Conservation (phyloP, 208 protist species). For the Angomonas ambiguus region DNA sequence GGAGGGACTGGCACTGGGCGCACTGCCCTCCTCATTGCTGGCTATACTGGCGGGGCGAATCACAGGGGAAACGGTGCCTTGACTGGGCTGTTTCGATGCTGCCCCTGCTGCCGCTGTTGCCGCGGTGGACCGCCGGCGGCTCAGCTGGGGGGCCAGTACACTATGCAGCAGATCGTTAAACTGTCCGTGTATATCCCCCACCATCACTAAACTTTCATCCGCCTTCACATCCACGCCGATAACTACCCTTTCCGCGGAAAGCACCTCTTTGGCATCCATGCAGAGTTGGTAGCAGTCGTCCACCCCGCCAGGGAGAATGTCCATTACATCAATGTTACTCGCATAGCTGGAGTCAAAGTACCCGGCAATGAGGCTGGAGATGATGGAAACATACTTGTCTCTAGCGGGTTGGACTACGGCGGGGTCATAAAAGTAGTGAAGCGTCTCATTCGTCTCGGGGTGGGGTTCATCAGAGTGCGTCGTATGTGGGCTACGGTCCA, state of each 20-base stretch:
- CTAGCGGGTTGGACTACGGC: conserved; percentile 30
- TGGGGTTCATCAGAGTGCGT: not conserved
- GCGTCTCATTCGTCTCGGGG: not conserved
- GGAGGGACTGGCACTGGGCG: not conserved
- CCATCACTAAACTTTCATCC: conserved; percentile 57
- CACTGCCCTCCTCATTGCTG: not conserved
- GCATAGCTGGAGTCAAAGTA: conserved; percentile 35
- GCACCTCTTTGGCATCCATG: conserved; percentile 32
- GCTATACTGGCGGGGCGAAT: not conserved
- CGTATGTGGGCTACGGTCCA: not conserved
- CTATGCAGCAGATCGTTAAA: conserved; percentile 73
- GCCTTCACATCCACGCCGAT: conserved; percentile 42
- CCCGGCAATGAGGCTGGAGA: conserved; percentile 54
- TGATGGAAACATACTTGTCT: conserved; percentile 53
- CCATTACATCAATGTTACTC: conserved; percentile 48
- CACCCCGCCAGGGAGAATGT: conserved; percentile 46
- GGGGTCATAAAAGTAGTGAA: conserved; percentile 66
- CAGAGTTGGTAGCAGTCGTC: conserved; percentile 50
- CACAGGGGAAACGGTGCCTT: not conserved
- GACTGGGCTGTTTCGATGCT: not conserved
- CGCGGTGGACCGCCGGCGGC: not conserved
- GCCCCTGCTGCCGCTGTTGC: not conserved
- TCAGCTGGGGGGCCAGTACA: conserved; percentile 58
- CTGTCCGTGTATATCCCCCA: conserved; percentile 88
- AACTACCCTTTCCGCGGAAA: conserved; percentile 44